Evolutionary conservation across 305 asterid species (phyloP).

Genomic region (Withania somnifera): DNA sequence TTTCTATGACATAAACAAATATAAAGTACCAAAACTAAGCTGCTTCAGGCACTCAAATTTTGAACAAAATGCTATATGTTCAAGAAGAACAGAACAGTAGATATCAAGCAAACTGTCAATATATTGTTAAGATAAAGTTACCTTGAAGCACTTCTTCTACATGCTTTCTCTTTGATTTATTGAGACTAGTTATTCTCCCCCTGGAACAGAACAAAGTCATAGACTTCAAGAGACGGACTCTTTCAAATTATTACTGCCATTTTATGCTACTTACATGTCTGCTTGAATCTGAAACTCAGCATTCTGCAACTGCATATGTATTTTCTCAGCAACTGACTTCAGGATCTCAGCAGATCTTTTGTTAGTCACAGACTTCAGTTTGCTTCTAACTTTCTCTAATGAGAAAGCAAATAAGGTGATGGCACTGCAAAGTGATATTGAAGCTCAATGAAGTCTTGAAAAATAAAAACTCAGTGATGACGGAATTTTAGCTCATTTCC

Average conservation of each 20-base stretch:
- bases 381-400: slow-evolving; percentile 55
- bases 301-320: slow-evolving; percentile 43
- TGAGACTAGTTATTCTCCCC: slow-evolving; percentile 47
- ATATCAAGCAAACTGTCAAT: slow-evolving; percentile 5
- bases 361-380: slow-evolving; percentile 49
- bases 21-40: not conserved
- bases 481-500: slow-evolving; percentile 6
- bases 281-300: slow-evolving; percentile 68
- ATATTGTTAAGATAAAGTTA: slow-evolving; percentile 21
- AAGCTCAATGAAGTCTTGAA: not conserved
- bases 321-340: slow-evolving; percentile 51
- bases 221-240: slow-evolving; percentile 14
- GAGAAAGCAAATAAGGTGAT: slow-evolving; percentile 54
- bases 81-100: not conserved
- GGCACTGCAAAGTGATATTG: slow-evolving; percentile 41
- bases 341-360: slow-evolving; percentile 65
- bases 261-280: slow-evolving; percentile 47
- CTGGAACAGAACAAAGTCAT: slow-evolving; percentile 37
- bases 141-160: slow-evolving; percentile 68
- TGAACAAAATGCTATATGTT: not conserved
- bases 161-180: slow-evolving; percentile 47
- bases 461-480: not conserved
- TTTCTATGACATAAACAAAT: not conserved
- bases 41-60: not conserved
- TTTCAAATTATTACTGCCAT: slow-evolving; percentile 2